Base-by-base conservation (phyloP, 2,329 filamentous ascomycete genomes). In the Fusarium acutatum region DNA sequence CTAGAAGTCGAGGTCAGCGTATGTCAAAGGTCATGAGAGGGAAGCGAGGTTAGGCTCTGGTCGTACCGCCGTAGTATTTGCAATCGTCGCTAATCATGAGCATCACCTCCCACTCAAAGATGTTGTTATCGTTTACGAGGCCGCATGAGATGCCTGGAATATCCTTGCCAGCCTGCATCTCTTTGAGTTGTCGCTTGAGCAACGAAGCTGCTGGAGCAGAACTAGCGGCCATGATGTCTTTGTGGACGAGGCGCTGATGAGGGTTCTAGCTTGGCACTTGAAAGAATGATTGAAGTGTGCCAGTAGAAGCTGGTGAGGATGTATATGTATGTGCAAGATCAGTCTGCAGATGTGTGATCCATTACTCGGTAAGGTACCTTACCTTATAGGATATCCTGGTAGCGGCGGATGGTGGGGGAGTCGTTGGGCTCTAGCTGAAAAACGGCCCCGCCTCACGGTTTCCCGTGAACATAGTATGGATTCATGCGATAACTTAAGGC, bases 101-200 rank as follows among this genome's bases (percentile, higher is more conserved):
- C 93, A 98, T 97, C 26, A 98, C 95, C 83, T 98, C 95, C 96
- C 96, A 99, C 85, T 97, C 93, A 75, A 98, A 98, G 15, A 98
- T 91, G 81, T 97, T 97, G 84, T 86, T 93, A 82, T 93, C 93
- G 78, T 92, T 91, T 59, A 95, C 91, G 47, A 99, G 86, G 1
- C 96, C 96, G 78, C 94, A 97, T 71, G 95, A 98, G 80, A 98
- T 97, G 60, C 96, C 96, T 0, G 94, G 94, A 52, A 98, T 93
- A 82, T 97, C 95, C 81, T 95, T 96, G 81, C 94, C 92, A 30
- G 89, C 91, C 84, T 97, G 94, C 90, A 99, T 98, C 81, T 97
- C 92, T 86, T 97, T 97, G 74, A 98, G 90, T 84, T 98, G 96
- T 64, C 93, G 91, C 77, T 89, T 86, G 52, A 99, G 90, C 73